These are phyloP conservation scores for Cubamyces sp. DNA, from an alignment of 768 basidiomycete species.

Conservation along the genomic window DNA sequence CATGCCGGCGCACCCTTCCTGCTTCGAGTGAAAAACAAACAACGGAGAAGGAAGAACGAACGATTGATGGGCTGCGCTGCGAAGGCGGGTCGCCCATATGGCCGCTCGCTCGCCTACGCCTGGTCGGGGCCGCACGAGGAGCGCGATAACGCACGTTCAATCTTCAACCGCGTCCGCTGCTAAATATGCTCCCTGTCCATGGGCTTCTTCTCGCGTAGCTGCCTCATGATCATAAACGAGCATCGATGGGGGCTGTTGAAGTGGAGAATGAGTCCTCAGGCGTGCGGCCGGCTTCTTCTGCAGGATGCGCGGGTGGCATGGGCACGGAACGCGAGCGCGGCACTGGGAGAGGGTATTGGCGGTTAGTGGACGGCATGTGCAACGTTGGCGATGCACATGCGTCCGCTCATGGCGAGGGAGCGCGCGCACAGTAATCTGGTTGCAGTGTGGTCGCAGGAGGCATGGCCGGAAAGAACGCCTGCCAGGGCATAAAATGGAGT, in stretches of 20 bases:
- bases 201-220: neutral
- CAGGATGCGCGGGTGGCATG: neutral
- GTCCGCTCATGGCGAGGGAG: neutral
- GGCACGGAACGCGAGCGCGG: neutral
- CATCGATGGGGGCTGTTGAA: neutral
- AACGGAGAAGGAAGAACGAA: neutral
- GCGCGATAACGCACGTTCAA: conserved; percentile 16
- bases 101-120: neutral
- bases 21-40: too few species aligned
- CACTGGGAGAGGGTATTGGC: neutral
- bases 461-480: neutral
- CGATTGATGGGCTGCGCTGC: conserved; percentile 1
- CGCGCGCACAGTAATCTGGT: too few species aligned
- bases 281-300: neutral
- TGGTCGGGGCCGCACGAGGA: neutral
- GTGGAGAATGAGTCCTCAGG: too few species aligned
- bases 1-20: neutral
- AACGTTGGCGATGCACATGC: conserved; percentile 17
- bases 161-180: neutral
- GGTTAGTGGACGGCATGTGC: neutral
- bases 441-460: neutral
- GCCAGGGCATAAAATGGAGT: neutral
- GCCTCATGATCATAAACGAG: neutral
- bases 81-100: conserved; percentile 8
- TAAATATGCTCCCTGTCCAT: neutral